Evolutionary conservation across 805 yeast genomes (phyloP).

Genomic region (Danielozyma ontarioensis): DNA sequence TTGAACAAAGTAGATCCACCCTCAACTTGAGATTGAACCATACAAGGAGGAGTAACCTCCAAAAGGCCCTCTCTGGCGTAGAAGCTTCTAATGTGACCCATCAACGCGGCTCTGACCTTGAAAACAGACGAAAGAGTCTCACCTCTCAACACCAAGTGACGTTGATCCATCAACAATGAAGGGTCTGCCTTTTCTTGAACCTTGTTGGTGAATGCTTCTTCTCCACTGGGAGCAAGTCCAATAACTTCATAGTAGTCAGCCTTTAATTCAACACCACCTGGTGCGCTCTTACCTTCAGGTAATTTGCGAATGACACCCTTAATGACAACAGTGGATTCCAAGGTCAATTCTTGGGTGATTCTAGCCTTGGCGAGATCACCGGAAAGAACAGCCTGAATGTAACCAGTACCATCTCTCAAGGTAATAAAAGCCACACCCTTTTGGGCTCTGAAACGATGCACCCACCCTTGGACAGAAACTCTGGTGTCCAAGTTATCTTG

Average conservation of each 20-base stretch:
- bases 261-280: constrained; percentile 91
- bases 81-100: constrained; percentile 70
- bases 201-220: constrained; percentile 90
- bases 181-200: constrained; percentile 94
- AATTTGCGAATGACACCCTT: constrained; percentile 77
- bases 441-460: constrained; percentile 89
- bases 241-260: constrained; percentile 87
- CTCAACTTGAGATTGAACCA: constrained; percentile 99
- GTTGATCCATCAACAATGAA: constrained; percentile 83
- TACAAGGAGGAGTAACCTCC: constrained; percentile 98
- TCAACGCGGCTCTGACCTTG: constrained; percentile 85
- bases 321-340: constrained; percentile 78
- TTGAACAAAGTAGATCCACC: constrained; percentile 97
- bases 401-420: constrained; percentile 94
- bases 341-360: constrained; percentile 76
- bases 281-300: constrained; percentile 96
- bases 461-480: constrained; percentile 87
- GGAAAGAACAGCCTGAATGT: constrained; percentile 74
- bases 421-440: constrained; percentile 90
- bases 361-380: constrained; percentile 93
- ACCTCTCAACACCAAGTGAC: constrained; percentile 95
- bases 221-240: constrained; percentile 95
- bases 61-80: constrained; percentile 67
- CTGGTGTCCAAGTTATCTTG: constrained; percentile 59
- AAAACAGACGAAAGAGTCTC: constrained; percentile 88